Evolutionary conservation across 73 alveolate species (phyloP).

Genomic region (Blepharisma japonicum): DNA sequence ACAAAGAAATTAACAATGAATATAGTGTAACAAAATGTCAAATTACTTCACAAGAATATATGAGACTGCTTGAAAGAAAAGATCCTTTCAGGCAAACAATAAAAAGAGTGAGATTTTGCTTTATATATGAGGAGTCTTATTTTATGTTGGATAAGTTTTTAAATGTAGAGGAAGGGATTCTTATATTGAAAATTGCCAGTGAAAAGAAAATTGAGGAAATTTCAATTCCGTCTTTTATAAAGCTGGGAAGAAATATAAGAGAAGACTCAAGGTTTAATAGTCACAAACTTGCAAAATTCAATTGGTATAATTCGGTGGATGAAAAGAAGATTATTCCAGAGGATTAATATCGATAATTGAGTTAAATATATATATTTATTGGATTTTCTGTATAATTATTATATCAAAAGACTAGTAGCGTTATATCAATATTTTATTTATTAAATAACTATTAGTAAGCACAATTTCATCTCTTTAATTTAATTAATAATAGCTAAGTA

Average conservation of each 20-base stretch:
- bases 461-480: too few relatives aligned
- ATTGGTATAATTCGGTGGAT: not conserved
- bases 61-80: slow-evolving; percentile 37
- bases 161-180: slow-evolving; percentile 43
- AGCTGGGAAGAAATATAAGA: slow-evolving; percentile 39
- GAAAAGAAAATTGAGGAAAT: slow-evolving; percentile 30
- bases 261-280: slow-evolving; percentile 33
- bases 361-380: too few relatives aligned
- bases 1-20: slow-evolving; percentile 22
- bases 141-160: slow-evolving; percentile 52
- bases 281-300: slow-evolving; percentile 8
- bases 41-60: slow-evolving; percentile 63
- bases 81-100: slow-evolving; percentile 42
- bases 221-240: slow-evolving; percentile 33
- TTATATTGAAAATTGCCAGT: slow-evolving; percentile 56
- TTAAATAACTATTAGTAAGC: too few relatives aligned
- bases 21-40: slow-evolving; percentile 46
- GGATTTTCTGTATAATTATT: too few relatives aligned
- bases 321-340: not conserved
- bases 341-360: not conserved
- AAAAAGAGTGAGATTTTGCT: slow-evolving; percentile 50
- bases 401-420: too few relatives aligned
- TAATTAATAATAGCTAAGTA: too few relatives aligned
- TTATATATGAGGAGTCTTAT: slow-evolving; percentile 44
- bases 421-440: too few relatives aligned